Percentiles rank a stretch among this genome's conserved stretches.
Conservation (phyloP, 1,284 basidiomycete species). For the Trametes pubescens region DNA sequence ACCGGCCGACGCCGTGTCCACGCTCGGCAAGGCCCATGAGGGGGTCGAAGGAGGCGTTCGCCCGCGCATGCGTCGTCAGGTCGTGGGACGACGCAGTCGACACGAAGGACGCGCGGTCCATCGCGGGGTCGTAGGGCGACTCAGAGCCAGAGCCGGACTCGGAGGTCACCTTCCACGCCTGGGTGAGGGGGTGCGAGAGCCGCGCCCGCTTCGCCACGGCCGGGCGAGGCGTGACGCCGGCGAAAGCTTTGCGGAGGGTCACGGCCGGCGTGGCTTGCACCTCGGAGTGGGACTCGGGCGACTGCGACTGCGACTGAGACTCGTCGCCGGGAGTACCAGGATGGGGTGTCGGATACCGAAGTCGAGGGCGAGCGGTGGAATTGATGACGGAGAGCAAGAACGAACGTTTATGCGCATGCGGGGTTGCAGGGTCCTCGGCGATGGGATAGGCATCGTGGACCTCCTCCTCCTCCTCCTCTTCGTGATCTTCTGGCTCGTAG, state of each 20-base stretch:
- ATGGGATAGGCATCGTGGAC: conserved; percentile 6
- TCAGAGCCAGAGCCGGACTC: conserved; percentile 42
- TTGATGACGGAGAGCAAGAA: conserved; percentile 83
- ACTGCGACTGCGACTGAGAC: conserved; percentile 26
- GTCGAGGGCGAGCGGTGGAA: conserved; percentile 75
- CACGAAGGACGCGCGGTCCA: conserved; percentile 67
- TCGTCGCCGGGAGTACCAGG: conserved; percentile 48
- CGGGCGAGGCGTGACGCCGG: conserved; percentile 68
- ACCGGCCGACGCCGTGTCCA: conserved; percentile 66
- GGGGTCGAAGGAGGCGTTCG: conserved; percentile 86
- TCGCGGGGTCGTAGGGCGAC: conserved; percentile 37
- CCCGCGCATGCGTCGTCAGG: conserved; percentile 78
- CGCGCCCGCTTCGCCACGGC: conserved; percentile 40
- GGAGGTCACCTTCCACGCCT: conserved; percentile 47
- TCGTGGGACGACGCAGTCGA: conserved; percentile 88
- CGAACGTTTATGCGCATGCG: conserved; percentile 71
- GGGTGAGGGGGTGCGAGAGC: conserved; percentile 69
- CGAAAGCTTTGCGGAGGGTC: conserved; percentile 58
- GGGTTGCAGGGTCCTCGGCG: conserved; percentile 56
- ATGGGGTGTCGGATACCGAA: conserved; percentile 72
- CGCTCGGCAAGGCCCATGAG: conserved; percentile 72
- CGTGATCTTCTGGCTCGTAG: conserved; percentile 32
- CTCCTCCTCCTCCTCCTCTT: conserved; percentile 23
- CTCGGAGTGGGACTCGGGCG: conserved; percentile 23
- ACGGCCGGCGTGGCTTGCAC: conserved; percentile 37